phyloP scores from a whole-genome alignment of 305 asterid genomes.

The Solanum hybrid region DNA sequence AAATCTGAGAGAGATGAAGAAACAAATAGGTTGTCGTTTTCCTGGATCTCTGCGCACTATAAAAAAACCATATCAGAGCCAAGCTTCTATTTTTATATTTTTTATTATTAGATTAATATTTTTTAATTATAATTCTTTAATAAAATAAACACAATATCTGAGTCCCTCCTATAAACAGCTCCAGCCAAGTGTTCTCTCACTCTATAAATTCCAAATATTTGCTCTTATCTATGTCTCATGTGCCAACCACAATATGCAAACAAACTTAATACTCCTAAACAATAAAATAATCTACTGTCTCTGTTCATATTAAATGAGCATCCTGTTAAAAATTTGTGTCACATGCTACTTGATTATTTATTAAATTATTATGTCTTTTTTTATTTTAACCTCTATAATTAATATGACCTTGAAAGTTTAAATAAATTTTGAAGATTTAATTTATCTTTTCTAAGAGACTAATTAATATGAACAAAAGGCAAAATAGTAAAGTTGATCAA shows the following conservation, averaged over 20 bases:
- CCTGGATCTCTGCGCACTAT: conserved; percentile 2
- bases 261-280: background rate
- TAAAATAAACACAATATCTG: background rate
- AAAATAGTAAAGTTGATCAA: too few relatives aligned
- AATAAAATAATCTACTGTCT: background rate
- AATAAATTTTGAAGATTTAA: too few relatives aligned
- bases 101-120: background rate
- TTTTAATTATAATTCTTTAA: background rate
- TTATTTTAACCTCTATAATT: too few relatives aligned
- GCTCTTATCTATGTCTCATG: background rate
- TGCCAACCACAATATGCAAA: background rate
- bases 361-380: too few relatives aligned
- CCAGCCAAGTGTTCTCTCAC: background rate
- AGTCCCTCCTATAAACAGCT: background rate
- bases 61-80: background rate
- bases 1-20: conserved; percentile 25
- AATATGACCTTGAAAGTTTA: too few relatives aligned
- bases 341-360: too few relatives aligned
- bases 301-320: too few relatives aligned
- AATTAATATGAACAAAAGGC: too few relatives aligned
- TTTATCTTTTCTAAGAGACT: too few relatives aligned
- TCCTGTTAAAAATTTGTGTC: too few relatives aligned
- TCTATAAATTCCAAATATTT: background rate
- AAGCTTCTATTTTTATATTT: background rate
- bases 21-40: conserved; percentile 16